Evolutionary conservation across 805 yeast genomes (phyloP), one percentile per base, ranked within the genome.

Genomic region (Barnettozyma pratensis): DNA sequence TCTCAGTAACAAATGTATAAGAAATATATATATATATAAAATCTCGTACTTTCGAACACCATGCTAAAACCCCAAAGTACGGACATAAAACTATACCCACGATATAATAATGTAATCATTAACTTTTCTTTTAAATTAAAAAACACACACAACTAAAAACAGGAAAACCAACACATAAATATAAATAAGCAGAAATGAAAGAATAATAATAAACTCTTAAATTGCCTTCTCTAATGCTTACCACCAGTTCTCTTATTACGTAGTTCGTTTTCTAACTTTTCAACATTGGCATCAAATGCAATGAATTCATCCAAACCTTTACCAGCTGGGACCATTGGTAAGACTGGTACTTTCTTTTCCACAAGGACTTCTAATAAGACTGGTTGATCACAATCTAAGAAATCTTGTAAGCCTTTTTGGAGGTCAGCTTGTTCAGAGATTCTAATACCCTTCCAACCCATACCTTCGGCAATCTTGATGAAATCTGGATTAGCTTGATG

Each of bases 281-380:
- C 96, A 48, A 82, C 85, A 58, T 79, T 86, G 41, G 89, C 83
- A 66, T 92, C 97, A 69, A 84, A 94, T 42, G 77, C 76, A 57
- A 94, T 86, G 66, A 92, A 91, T 69, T 94, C 98, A 63, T 94
- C 92, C 62, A 94, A 77, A 54, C 87, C 96, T 68, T 87, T 88
- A 60, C 98, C 99, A 52, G 83, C 96, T 46, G 99, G 96, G 47
- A 94, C 98, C 96, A 94, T 90, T 48, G 99, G 99, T 66, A 94
- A 78, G 52, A 94, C 98, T 45, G 97, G 97, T 43, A 92, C 96
- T 63, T 78, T 75, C 77, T 81, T 81, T 72, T 91, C 98, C 32
- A 90, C 94, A 44, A 83, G 61, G 40, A 90, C 98, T 75, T 94
- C 99, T 62, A 92, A 71, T 63, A 94, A 77, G 41, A 91, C 86